Evolutionary conservation across 2,329 filamentous ascomycete genomes (phyloP).

Genomic region (Aspergillus udagawae): DNA sequence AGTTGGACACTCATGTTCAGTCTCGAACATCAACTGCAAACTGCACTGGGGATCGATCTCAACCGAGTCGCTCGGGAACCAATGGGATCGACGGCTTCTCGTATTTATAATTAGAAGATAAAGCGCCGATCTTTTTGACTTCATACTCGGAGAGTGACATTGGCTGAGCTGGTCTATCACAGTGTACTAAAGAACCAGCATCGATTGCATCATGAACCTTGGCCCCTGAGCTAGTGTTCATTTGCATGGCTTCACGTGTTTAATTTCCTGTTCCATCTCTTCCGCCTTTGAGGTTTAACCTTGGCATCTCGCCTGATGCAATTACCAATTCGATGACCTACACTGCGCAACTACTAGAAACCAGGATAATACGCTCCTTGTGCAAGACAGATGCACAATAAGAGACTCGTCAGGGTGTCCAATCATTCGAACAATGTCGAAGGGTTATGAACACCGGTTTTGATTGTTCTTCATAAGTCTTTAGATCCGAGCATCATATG

Average conservation of each 20-base stretch:
- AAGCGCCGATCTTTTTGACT: constrained; percentile 7
- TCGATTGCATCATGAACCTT: neutral
- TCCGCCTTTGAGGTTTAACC: neutral
- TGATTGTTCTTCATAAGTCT: neutral
- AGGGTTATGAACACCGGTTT: neutral
- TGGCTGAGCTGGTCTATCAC: neutral
- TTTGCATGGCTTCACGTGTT: neutral
- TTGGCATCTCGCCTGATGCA: neutral
- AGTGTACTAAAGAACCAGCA: neutral
- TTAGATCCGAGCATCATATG: neutral
- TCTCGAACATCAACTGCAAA: neutral
- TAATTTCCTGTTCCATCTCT: neutral
- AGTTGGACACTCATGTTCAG: neutral
- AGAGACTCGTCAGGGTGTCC: neutral
- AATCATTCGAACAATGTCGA: neutral
- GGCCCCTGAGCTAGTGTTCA: neutral
- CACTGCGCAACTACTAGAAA: neutral
- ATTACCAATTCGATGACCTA: neutral
- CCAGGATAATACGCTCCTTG: neutral
- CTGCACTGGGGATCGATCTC: neutral
- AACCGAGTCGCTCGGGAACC: neutral
- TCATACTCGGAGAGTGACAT: neutral
- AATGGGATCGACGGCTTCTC: constrained; percentile 11
- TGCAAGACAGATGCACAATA: neutral
- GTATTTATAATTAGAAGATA: constrained; percentile 17